Percentiles rank a stretch among this genome's conserved stretches.
Evolutionary conservation across 768 basidiomycete species (phyloP).

Genomic region (Boletus edulis): DNA sequence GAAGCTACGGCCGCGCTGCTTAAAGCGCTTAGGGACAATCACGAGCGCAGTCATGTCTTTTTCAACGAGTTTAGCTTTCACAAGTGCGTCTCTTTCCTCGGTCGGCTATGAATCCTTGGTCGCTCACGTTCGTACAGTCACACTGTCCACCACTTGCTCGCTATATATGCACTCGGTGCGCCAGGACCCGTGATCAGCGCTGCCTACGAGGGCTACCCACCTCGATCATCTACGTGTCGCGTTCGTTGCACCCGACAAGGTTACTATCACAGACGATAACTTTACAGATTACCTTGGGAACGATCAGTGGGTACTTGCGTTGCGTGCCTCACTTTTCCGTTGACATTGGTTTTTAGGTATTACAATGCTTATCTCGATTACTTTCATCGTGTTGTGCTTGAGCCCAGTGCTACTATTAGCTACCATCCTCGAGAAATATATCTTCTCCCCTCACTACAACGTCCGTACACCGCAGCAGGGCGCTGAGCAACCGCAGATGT

Average conservation of each 20-base stretch:
- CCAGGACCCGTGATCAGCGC: conserved; percentile 37
- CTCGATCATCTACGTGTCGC: conserved; percentile 37
- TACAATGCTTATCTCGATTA: conserved; percentile 34
- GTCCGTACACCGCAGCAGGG: conserved; percentile 28
- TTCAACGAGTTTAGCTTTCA: conserved; percentile 42
- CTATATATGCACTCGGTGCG: conserved; percentile 61
- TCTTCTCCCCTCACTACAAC: conserved; percentile 56
- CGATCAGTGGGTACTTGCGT: conserved; percentile 24
- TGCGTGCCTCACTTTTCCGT: not conserved
- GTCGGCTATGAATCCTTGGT: not conserved
- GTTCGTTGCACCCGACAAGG: conserved; percentile 24
- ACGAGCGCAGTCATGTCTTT: conserved; percentile 51
- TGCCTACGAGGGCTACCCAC: conserved; percentile 41
- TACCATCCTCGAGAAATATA: conserved; percentile 53
- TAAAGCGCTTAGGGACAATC: conserved; percentile 47
- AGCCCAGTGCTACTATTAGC: conserved; percentile 30
- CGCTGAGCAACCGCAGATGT: conserved; percentile 50
- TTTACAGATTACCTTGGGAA: conserved; percentile 28
- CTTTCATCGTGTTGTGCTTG: conserved; percentile 29
- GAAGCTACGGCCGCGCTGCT: conserved; percentile 39
- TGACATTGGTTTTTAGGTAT: conserved; percentile 15
- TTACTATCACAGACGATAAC: conserved; percentile 25
- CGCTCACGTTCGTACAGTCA: conserved; percentile 39
- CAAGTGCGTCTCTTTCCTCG: conserved; percentile 20
- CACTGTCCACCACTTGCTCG: conserved; percentile 54